Evolutionary conservation across 345 rosid species (phyloP).

Genomic region (Populus davidiana): DNA sequence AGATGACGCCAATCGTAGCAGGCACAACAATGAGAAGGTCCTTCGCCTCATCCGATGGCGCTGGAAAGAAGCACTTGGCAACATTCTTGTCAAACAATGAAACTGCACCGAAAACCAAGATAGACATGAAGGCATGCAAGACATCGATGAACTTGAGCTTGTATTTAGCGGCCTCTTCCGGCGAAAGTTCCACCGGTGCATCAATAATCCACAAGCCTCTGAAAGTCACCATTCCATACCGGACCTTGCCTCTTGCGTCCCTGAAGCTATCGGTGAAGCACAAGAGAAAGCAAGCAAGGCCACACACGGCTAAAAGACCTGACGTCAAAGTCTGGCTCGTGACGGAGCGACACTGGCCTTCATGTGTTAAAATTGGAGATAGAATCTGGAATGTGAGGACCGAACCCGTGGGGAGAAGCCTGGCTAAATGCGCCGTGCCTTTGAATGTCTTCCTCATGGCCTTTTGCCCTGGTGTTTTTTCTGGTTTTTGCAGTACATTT

Average conservation of each 20-base stretch:
- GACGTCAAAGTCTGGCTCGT: constrained; percentile 41
- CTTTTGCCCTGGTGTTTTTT: constrained; percentile 45
- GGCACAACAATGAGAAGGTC: constrained; percentile 48
- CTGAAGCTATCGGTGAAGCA: constrained; percentile 62
- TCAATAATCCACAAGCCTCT: constrained; percentile 59
- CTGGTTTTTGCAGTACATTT: constrained; percentile 18
- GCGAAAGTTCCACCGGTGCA: constrained; percentile 32
- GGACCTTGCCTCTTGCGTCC: constrained; percentile 64
- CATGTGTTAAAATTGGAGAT: constrained; percentile 62
- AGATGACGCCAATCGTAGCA: constrained; percentile 39
- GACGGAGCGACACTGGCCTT: constrained; percentile 52
- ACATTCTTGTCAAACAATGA: constrained; percentile 69
- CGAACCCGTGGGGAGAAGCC: constrained; percentile 68
- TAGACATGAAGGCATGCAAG: constrained; percentile 54
- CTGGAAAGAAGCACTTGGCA: constrained; percentile 50
- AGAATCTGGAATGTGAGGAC: constrained; percentile 64
- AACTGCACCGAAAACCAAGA: constrained; percentile 52
- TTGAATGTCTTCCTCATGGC: constrained; percentile 57
- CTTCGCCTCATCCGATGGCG: constrained; percentile 42
- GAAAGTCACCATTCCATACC: constrained; percentile 63
- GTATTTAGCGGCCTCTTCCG: constrained; percentile 39
- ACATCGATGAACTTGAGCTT: constrained; percentile 52
- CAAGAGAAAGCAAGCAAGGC: constrained; percentile 50
- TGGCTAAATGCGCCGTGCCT: constrained; percentile 55
- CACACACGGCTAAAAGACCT: constrained; percentile 38